These are phyloP conservation scores for Hypericum perforatum DNA, from an alignment of 345 rosid genomes.

Conservation along the genomic window DNA sequence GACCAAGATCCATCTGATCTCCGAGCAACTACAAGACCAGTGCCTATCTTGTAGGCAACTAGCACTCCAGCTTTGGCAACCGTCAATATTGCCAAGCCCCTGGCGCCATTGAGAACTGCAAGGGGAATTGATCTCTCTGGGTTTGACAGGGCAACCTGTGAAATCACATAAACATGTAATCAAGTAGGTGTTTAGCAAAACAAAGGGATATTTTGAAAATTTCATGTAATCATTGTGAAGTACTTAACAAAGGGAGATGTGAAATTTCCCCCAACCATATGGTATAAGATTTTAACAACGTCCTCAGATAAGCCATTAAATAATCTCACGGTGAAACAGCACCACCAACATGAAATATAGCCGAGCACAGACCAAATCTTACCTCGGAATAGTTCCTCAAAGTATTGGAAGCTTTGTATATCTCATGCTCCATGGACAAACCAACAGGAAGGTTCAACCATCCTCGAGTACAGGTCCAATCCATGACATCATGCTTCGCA, in stretches of 20 bases:
- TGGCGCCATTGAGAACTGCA: constrained; percentile 67
- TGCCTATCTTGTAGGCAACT: constrained; percentile 67
- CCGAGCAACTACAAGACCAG: constrained; percentile 79
- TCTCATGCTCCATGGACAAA: constrained; percentile 89
- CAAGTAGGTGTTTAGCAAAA: too few species aligned
- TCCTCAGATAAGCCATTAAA: too few species aligned
- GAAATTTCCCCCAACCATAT: too few species aligned
- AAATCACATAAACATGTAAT: not conserved
- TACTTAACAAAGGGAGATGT: too few species aligned
- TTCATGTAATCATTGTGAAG: too few species aligned
- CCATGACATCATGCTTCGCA: constrained; percentile 87
- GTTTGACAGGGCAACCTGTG: constrained; percentile 60
- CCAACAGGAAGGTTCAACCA: constrained; percentile 95
- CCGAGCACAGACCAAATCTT: not conserved
- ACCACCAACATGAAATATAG: too few species aligned
- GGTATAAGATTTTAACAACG: too few species aligned
- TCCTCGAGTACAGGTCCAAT: constrained; percentile 89
- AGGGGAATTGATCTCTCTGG: constrained; percentile 85
- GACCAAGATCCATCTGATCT: constrained; percentile 94
- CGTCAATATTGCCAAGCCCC: constrained; percentile 79
- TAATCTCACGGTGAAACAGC: too few species aligned
- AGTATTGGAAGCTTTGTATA: constrained; percentile 82
- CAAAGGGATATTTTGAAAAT: too few species aligned
- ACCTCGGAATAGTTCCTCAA: constrained; percentile 48
- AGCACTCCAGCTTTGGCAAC: constrained; percentile 89